Conservation (phyloP, 345 rosid species). For the Camelina sativa region DNA sequence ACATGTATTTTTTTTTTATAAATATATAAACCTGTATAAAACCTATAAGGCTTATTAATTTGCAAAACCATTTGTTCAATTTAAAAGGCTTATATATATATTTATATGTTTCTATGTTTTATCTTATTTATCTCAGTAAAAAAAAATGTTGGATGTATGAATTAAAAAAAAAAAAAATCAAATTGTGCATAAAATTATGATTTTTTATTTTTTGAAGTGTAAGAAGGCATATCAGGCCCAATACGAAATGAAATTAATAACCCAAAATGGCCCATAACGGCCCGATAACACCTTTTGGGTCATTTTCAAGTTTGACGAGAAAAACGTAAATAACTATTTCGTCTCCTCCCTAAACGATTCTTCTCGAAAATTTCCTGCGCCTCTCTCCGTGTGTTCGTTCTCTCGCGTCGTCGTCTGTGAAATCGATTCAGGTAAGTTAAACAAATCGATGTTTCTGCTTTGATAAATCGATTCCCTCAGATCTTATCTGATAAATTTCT, state of each 20-base stretch:
- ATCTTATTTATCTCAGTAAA: too few species aligned
- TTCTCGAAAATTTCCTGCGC: constrained; percentile 11
- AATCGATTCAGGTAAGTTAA: constrained; percentile 34
- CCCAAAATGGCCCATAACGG: background rate
- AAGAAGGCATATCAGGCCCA: background rate
- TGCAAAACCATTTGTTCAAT: too few species aligned
- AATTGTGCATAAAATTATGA: too few species aligned
- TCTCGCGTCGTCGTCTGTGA: constrained; percentile 31
- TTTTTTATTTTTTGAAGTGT: too few species aligned
- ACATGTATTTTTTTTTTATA: background rate
- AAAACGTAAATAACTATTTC: background rate
- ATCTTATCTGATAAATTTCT: constrained; percentile 8
- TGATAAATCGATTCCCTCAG: constrained; percentile 3
- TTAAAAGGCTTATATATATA: too few species aligned
- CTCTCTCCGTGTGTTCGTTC: constrained; percentile 7
- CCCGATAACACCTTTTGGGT: constrained; percentile 1
- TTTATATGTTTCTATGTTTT: too few species aligned
- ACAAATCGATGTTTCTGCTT: background rate
- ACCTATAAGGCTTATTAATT: too few species aligned
- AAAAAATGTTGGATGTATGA: too few species aligned
- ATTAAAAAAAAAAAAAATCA: too few species aligned
- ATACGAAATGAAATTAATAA: background rate
- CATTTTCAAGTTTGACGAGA: constrained; percentile 3
- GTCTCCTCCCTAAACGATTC: constrained; percentile 4
- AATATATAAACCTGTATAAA: too few species aligned